A percentile compares a stretch with the other conserved stretches of the same genome.
Evolutionary conservation across 2,329 filamentous ascomycete genomes (phyloP).

Genomic region (Pseudodiploospora longispora): DNA sequence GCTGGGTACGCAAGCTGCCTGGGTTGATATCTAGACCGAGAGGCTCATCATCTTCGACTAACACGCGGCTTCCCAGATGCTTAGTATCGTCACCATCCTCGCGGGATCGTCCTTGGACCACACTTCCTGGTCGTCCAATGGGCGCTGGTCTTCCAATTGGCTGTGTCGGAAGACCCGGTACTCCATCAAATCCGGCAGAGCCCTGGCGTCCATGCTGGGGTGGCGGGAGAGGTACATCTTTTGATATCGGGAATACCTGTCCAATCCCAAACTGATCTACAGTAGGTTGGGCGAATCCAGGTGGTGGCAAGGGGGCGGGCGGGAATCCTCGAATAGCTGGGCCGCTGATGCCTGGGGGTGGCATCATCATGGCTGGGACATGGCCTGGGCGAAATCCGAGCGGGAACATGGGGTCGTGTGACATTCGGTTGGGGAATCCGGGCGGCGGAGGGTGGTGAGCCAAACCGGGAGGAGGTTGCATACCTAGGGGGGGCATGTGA

Average conservation of each 20-base stretch:
- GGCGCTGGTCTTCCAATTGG: constrained; percentile 77
- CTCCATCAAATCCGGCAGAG: constrained; percentile 61
- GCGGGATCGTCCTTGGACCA: constrained; percentile 43
- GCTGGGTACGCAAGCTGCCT: constrained; percentile 37
- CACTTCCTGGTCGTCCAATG: constrained; percentile 79
- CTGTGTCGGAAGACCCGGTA: constrained; percentile 46
- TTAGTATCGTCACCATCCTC: constrained; percentile 61
- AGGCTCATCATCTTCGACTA: constrained; percentile 67
- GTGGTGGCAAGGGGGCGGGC: constrained; percentile 27
- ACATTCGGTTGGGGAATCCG: constrained; percentile 50
- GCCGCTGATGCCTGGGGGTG: constrained; percentile 44
- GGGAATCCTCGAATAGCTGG: constrained; percentile 37
- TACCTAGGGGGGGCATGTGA: constrained; percentile 46
- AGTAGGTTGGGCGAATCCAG: constrained; percentile 25
- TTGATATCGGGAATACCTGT: constrained; percentile 23
- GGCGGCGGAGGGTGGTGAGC: constrained; percentile 31
- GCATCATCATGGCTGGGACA: constrained; percentile 36
- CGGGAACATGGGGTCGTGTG: constrained; percentile 42
- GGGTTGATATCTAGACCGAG: constrained; percentile 26
- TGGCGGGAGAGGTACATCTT: constrained; percentile 24
- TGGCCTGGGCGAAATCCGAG: constrained; percentile 38
- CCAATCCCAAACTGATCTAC: constrained; percentile 23
- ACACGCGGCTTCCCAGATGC: constrained; percentile 82
- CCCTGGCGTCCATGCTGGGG: constrained; percentile 65
- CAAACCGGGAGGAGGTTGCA: constrained; percentile 37